Conservation (phyloP, 331 rosid genomes). For the Quercus tomentella region DNA sequence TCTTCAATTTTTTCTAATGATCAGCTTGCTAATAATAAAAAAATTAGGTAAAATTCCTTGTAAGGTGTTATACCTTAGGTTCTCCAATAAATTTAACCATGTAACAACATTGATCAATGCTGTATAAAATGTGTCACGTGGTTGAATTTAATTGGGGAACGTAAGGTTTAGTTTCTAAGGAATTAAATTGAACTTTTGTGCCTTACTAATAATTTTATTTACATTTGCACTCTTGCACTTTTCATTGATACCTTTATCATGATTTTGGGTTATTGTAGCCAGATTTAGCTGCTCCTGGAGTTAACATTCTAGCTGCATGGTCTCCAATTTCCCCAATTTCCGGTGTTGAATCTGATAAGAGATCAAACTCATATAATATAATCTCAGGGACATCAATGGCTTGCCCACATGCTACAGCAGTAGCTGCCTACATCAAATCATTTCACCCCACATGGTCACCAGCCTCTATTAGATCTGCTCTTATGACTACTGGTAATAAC, state of each 20-base stretch:
- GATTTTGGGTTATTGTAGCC: slow-evolving; percentile 22
- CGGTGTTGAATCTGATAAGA: slow-evolving; percentile 10
- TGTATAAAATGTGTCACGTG: too few species aligned
- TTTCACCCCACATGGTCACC: slow-evolving; percentile 21
- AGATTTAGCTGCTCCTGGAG: slow-evolving; percentile 41
- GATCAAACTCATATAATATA: not conserved
- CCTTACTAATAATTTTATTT: not conserved
- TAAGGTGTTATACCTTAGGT: too few species aligned
- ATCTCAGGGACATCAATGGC: slow-evolving; percentile 18
- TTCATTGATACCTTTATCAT: too few species aligned
- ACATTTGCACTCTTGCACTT: not conserved
- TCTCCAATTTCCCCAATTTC: slow-evolving; percentile 24
- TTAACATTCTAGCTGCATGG: slow-evolving; percentile 43
- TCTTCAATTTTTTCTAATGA: not conserved
- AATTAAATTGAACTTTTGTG: too few species aligned
- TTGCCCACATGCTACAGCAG: slow-evolving; percentile 11
- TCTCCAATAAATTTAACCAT: too few species aligned
- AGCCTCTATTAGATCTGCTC: slow-evolving; percentile 16
- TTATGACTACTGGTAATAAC: slow-evolving; percentile 21
- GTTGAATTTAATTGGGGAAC: too few species aligned
- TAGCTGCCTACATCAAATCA: slow-evolving; percentile 18
- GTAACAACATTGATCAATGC: too few species aligned
- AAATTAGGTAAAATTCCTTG: too few species aligned
- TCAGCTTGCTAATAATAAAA: not conserved
- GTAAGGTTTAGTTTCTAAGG: too few species aligned